Evolutionary conservation across 2,329 filamentous ascomycete species (phyloP).

Genomic region (Colletotrichum filicis): DNA sequence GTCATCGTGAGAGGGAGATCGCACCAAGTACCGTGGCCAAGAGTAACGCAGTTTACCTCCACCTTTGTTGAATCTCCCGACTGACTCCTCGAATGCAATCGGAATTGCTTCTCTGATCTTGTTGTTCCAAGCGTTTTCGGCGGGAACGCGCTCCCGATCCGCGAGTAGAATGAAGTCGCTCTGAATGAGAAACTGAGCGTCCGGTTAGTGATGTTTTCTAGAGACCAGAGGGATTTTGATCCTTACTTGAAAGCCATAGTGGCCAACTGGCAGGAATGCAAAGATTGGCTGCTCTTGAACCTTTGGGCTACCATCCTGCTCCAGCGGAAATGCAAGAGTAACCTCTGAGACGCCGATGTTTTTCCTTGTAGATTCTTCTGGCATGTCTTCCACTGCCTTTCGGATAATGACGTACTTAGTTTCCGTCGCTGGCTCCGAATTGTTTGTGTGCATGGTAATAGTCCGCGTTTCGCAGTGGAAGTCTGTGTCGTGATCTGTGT

Average conservation of each 20-base stretch:
- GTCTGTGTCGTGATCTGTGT: neutral
- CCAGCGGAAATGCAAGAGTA: slow-evolving; percentile 39
- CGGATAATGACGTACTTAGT: neutral
- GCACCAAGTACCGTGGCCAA: neutral
- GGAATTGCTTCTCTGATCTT: slow-evolving; percentile 15
- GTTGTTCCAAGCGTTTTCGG: slow-evolving; percentile 29
- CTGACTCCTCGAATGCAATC: slow-evolving; percentile 6
- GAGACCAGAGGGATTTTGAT: no score
- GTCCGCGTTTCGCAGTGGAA: no score
- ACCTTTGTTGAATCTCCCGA: slow-evolving; percentile 10
- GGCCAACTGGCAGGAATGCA: slow-evolving; percentile 39
- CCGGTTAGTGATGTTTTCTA: slow-evolving; percentile 5
- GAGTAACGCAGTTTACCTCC: neutral
- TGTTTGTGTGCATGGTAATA: no score
- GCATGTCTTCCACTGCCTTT: neutral
- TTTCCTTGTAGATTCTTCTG: neutral
- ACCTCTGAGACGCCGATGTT: slow-evolving; percentile 1
- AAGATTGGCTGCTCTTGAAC: slow-evolving; percentile 33
- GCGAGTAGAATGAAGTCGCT: slow-evolving; percentile 41
- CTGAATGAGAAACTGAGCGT: slow-evolving; percentile 42
- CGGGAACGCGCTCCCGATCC: slow-evolving; percentile 38
- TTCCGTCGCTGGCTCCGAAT: no score
- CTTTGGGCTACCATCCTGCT: neutral
- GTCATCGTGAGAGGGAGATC: neutral
- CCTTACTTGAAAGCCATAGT: slow-evolving; percentile 13